Conservation (phyloP, 495 filamentous ascomycete species). For the Podospora comata region DNA sequence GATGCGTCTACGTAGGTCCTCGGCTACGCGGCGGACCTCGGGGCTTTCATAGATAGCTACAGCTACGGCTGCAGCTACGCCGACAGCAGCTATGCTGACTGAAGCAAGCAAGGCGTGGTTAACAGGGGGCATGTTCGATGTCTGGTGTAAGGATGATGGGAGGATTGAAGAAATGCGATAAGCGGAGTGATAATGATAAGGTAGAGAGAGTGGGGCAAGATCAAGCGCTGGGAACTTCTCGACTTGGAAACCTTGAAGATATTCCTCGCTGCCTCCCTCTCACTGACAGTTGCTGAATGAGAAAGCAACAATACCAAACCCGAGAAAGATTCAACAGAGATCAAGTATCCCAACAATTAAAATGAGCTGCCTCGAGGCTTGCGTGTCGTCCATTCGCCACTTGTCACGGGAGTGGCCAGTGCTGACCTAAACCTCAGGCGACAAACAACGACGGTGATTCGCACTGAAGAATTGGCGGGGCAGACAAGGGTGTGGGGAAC, state of each 20-base stretch:
- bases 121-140: slow-evolving; percentile 40
- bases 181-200: slow-evolving; percentile 5
- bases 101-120: slow-evolving; percentile 46
- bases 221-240: neutral
- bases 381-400: slow-evolving; percentile 34
- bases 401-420: slow-evolving; percentile 9
- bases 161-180: neutral
- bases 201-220: neutral
- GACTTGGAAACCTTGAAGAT: neutral
- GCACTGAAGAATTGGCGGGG: slow-evolving; percentile 19
- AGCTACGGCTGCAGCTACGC: slow-evolving; percentile 74
- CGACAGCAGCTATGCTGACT: slow-evolving; percentile 76
- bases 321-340: neutral
- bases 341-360: neutral
- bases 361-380: slow-evolving; percentile 19
- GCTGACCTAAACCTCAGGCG: neutral
- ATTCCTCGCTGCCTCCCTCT: neutral
- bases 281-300: neutral
- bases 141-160: neutral
- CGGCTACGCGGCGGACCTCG: slow-evolving; percentile 71
- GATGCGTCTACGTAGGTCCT: slow-evolving; percentile 72
- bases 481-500: slow-evolving; percentile 25
- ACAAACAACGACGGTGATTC: slow-evolving; percentile 18
- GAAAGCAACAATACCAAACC: neutral
- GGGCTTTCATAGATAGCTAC: slow-evolving; percentile 84